Percentiles rank a stretch among this genome's conserved stretches.
Evolutionary conservation across 495 filamentous ascomycete species (phyloP).

Genomic region (Recurvomyces mirabilis): DNA sequence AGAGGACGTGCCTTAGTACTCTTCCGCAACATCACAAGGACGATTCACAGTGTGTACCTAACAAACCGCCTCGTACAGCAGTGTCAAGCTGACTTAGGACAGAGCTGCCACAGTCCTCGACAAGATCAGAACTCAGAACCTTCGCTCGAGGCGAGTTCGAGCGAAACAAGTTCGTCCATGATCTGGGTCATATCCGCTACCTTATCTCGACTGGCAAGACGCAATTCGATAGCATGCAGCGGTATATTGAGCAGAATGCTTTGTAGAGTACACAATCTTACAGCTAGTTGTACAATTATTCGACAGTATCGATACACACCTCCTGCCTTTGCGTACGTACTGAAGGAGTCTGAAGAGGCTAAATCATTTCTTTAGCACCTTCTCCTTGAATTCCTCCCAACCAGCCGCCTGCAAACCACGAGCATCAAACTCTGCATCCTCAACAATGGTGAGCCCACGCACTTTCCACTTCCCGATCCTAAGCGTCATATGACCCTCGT

Average conservation of each 20-base stretch:
- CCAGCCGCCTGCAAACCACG: conserved; percentile 14
- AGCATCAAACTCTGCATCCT: conserved; percentile 42
- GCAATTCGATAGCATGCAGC: conserved; percentile 49
- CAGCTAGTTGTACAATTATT: background rate
- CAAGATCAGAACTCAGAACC: conserved; percentile 52
- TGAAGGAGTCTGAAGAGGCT: too few species aligned
- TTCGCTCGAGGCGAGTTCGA: conserved; percentile 73
- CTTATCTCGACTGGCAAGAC: conserved; percentile 49
- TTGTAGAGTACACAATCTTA: background rate
- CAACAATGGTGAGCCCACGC: conserved; percentile 57
- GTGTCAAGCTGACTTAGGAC: background rate
- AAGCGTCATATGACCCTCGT: conserved; percentile 55
- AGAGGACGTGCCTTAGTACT: conserved; percentile 42
- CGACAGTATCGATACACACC: too few species aligned
- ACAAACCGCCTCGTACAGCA: background rate
- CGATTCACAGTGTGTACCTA: conserved; percentile 20
- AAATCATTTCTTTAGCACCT: too few species aligned
- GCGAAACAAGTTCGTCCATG: conserved; percentile 55
- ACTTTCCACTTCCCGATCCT: conserved; percentile 74
- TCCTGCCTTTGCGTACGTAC: too few species aligned
- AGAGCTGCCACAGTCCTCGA: conserved; percentile 39
- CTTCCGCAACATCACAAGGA: conserved; percentile 48
- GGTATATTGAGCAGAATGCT: conserved; percentile 42
- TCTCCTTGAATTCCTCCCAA: conserved; percentile 12
- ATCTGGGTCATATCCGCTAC: conserved; percentile 53